Evolutionary conservation across 2,329 filamentous ascomycete genomes (phyloP).

Genomic region (Colletotrichum nymphaeae): DNA sequence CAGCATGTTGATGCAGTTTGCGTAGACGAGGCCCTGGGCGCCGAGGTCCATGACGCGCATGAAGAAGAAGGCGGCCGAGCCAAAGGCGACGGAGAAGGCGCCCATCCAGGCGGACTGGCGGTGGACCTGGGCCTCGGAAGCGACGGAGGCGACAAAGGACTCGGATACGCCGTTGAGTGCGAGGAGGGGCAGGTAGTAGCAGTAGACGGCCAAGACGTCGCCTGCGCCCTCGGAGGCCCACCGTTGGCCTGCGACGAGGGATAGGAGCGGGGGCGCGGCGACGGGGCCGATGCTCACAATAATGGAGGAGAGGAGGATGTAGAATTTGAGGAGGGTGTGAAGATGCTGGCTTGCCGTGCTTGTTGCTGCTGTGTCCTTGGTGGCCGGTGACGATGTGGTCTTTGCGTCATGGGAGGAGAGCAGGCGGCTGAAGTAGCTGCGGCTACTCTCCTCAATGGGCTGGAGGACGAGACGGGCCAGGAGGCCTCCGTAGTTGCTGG

Average conservation of each 20-base stretch:
- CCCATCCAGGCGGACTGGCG: constrained; percentile 87
- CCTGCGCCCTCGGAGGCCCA: constrained; percentile 83
- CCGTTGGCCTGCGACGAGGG: constrained; percentile 78
- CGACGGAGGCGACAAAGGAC: constrained; percentile 91
- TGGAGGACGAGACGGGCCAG: constrained; percentile 91
- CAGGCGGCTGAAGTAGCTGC: constrained; percentile 88
- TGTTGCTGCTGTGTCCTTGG: constrained; percentile 41
- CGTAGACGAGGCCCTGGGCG: constrained; percentile 83
- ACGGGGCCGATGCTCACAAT: constrained; percentile 79
- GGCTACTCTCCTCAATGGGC: constrained; percentile 92
- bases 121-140: constrained; percentile 79
- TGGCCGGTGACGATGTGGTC: constrained; percentile 33
- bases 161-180: constrained; percentile 93
- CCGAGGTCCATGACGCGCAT: constrained; percentile 77
- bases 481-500: constrained; percentile 93
- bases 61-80: constrained; percentile 78
- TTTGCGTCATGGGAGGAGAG: constrained; percentile 57
- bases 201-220: constrained; percentile 81
- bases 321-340: constrained; percentile 74
- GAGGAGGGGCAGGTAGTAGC: constrained; percentile 92
- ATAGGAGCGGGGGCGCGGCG: constrained; percentile 78
- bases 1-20: constrained; percentile 91
- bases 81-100: constrained; percentile 82
- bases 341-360: constrained; percentile 64
- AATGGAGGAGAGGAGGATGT: constrained; percentile 78